Evolutionary conservation across 2,329 filamentous ascomycete species (phyloP), one percentile per base, ranked within the genome.

Genomic region (Akanthomyces uredinophilus): DNA sequence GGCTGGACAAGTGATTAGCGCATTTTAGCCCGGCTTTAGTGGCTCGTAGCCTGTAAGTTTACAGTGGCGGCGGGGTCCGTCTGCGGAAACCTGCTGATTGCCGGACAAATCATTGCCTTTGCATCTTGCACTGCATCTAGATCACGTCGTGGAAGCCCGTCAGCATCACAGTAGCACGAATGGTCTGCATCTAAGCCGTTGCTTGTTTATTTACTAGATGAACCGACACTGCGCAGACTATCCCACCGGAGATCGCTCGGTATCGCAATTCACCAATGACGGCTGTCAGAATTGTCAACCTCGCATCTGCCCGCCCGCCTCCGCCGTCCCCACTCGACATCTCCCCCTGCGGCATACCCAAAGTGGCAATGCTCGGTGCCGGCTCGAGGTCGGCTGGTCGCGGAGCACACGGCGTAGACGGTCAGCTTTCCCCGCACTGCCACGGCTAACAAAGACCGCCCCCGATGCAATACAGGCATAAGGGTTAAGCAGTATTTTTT

Each of bases 391-490:
- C 57, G 24, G 47, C 58, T 51, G 50, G 55, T 58, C 43, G 55
- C 55, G 32, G 46, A 43, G n/a, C 29, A 47, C n/a, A 32, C 41
- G 18, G 10, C n/a, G 24, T 18, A 13, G 39, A 43, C 1, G 54
- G 47, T 27, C n/a, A 20, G 52, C 54, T 52, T 51, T 47, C 56
- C 32, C 56, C 56, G 56, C 56, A 50, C 56, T 50, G 35, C 16
- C 57, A 60, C 47, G 57, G 57, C 47, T 43, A 20, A 51, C 37
- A 2, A 14, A 39, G 11, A n/a, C 46, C 5, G 35, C 35, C 51
- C 35, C 14, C 43, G 32, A 56, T 61, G 27, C 37, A 29, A 47
- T 6, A 35, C 22, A 37, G 29, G 35, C 10, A 4, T 20, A 2
- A 43, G 43, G 22, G 16, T 1, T 2, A 10, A 35, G 20, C 24